Evolutionary conservation across 331 rosid species (phyloP).

Genomic region (Malus hybrid): DNA sequence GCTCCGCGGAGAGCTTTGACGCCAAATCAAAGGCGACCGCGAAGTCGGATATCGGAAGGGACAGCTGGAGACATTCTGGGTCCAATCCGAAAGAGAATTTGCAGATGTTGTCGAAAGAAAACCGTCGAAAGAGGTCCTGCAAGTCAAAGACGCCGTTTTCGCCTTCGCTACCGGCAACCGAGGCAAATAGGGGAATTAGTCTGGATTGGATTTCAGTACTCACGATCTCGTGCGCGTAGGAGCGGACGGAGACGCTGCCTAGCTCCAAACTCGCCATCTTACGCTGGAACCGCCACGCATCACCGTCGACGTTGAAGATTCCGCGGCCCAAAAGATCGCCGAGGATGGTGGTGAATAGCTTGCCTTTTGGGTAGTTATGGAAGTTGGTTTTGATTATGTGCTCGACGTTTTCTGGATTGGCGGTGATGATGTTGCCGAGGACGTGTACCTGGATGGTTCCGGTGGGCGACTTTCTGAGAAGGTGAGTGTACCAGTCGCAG

Average conservation of each 20-base stretch:
- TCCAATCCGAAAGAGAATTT: constrained; percentile 72
- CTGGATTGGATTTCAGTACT: constrained; percentile 34
- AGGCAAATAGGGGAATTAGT: constrained; percentile 33
- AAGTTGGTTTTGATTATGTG: constrained; percentile 65
- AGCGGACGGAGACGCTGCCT: constrained; percentile 53
- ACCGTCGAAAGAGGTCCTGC: constrained; percentile 62
- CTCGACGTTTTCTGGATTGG: constrained; percentile 67
- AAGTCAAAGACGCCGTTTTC: constrained; percentile 22
- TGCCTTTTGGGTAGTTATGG: constrained; percentile 76
- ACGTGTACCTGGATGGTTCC: constrained; percentile 62
- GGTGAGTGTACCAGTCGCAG: constrained; percentile 77
- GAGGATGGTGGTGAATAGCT: constrained; percentile 56
- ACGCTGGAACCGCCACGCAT: constrained; percentile 63
- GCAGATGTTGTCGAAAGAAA: constrained; percentile 76
- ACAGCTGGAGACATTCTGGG: constrained; percentile 51
- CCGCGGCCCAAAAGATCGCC: constrained; percentile 80
- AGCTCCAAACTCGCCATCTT: constrained; percentile 76
- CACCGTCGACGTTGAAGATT: constrained; percentile 81
- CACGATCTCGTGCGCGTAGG: constrained; percentile 48
- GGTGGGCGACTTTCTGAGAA: constrained; percentile 37
- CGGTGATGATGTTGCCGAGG: constrained; percentile 52
- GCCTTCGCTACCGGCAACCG: neutral
- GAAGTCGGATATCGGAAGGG: constrained; percentile 39
- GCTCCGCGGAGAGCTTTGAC: constrained; percentile 52
- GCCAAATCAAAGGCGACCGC: constrained; percentile 54